These are phyloP conservation scores for Penicillium longicatenatum DNA, from an alignment of 495 filamentous ascomycete species.

Conservation along the genomic window DNA sequence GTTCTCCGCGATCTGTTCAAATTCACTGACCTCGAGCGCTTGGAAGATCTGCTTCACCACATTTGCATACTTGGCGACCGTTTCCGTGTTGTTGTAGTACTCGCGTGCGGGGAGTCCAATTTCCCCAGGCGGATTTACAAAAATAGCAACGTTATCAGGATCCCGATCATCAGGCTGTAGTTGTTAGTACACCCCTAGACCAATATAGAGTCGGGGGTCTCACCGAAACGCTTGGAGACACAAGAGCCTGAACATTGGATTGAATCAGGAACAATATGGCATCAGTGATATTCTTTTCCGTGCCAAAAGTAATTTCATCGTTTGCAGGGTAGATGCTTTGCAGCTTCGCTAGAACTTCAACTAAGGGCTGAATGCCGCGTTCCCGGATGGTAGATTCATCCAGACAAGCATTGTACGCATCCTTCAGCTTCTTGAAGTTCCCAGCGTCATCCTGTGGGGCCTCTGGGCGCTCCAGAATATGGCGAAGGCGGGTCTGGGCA, in stretches of 20 bases:
- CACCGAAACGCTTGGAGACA: conserved; percentile 50
- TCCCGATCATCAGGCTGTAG: conserved; percentile 61
- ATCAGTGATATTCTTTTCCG: conserved; percentile 48
- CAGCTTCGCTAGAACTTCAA: conserved; percentile 52
- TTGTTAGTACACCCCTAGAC: conserved; percentile 4
- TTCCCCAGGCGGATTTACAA: conserved; percentile 50
- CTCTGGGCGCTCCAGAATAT: conserved; percentile 63
- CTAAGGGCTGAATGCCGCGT: conserved; percentile 55
- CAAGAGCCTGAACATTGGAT: conserved; percentile 51
- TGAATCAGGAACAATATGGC: conserved; percentile 57
- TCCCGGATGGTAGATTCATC: conserved; percentile 56
- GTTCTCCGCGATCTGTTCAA: conserved; percentile 35
- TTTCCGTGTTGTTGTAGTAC: conserved; percentile 61
- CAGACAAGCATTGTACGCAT: conserved; percentile 65
- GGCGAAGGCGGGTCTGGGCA: conserved; percentile 58
- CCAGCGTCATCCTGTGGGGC: conserved; percentile 54
- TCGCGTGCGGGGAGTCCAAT: conserved; percentile 66
- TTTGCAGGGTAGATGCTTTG: conserved; percentile 55
- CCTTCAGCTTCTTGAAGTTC: conserved; percentile 68
- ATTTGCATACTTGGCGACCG: conserved; percentile 53
- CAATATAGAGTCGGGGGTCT: conserved; percentile 21
- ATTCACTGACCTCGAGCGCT: conserved; percentile 28
- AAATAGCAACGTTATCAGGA: conserved; percentile 62
- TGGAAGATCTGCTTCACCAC: conserved; percentile 49
- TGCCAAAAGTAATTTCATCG: conserved; percentile 32